Conservation (phyloP, 495 filamentous ascomycete species). For the Beverwykella pulmonaria region DNA sequence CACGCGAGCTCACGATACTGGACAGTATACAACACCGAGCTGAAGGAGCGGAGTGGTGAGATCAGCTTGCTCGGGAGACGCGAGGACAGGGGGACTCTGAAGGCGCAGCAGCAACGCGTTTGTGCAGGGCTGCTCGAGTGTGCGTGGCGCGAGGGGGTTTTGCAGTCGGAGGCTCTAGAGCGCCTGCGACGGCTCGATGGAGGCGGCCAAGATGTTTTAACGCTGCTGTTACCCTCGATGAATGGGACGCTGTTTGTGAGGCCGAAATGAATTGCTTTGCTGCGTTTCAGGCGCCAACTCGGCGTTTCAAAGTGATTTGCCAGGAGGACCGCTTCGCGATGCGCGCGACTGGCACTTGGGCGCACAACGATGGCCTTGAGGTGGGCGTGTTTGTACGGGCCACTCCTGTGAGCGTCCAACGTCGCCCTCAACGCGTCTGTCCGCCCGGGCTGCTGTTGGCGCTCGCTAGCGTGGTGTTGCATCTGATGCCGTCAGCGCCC, state of each 20-base stretch:
- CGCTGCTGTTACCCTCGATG: neutral
- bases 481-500: neutral
- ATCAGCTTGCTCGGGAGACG: neutral
- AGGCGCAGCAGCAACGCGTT: constrained; percentile 28
- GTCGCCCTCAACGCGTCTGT: neutral
- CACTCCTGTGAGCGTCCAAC: no score
- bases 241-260: constrained; percentile 18
- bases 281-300: constrained; percentile 28
- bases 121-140: neutral
- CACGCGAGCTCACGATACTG: neutral
- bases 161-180: constrained; percentile 16
- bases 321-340: constrained; percentile 7
- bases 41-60: constrained; percentile 17
- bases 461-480: neutral
- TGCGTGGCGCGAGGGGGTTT: constrained; percentile 1
- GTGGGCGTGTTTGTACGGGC: neutral
- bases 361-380: neutral
- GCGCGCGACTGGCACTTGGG: neutral
- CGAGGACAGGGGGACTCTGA: neutral
- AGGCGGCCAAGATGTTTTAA: constrained; percentile 20
- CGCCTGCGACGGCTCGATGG: constrained; percentile 23
- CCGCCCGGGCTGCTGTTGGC: neutral
- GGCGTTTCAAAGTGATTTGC: constrained; percentile 34
- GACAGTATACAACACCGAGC: constrained; percentile 2
- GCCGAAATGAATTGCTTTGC: constrained; percentile 28